Conservation (phyloP, 2,329 filamentous ascomycete genomes). For the Hymenotorrendiella dingleyae region DNA sequence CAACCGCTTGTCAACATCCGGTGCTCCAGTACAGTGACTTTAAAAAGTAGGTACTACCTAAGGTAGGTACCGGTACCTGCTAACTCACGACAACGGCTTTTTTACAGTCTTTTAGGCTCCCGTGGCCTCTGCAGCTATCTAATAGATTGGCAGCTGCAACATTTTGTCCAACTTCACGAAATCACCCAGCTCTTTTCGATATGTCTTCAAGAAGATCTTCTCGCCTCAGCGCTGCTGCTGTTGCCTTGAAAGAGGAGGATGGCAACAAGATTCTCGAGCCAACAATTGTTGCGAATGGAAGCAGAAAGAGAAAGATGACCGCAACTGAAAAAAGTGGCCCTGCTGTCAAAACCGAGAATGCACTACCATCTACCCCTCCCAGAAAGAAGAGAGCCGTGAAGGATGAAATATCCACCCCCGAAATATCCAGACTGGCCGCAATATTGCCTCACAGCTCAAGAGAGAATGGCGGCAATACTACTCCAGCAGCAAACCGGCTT, state of each 20-base stretch:
- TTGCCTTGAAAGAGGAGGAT: slow-evolving; percentile 10
- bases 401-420: slow-evolving; percentile 34
- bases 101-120: too few species aligned
- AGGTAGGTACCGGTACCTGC: too few species aligned
- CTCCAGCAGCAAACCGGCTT: slow-evolving; percentile 40
- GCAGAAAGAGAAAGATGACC: slow-evolving; percentile 25
- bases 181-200: not conserved
- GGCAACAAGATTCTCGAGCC: too few species aligned
- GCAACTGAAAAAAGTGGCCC: too few species aligned
- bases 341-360: too few species aligned
- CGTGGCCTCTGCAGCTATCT: too few species aligned
- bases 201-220: slow-evolving; percentile 28
- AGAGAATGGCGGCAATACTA: slow-evolving; percentile 33
- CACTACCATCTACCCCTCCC: slow-evolving; percentile 28
- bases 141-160: too few species aligned
- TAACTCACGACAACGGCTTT: too few species aligned
- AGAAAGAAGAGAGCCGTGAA: slow-evolving; percentile 22
- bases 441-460: slow-evolving; percentile 37
- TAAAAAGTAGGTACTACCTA: too few species aligned
- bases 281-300: slow-evolving; percentile 13
- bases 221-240: slow-evolving; percentile 20
- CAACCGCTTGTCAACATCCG: too few species aligned
- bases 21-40: too few species aligned
- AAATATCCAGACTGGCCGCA: slow-evolving; percentile 40
- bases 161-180: not conserved